These are phyloP conservation scores for Rubroboletus satanas DNA, from an alignment of 768 basidiomycete genomes.

Conservation along the genomic window DNA sequence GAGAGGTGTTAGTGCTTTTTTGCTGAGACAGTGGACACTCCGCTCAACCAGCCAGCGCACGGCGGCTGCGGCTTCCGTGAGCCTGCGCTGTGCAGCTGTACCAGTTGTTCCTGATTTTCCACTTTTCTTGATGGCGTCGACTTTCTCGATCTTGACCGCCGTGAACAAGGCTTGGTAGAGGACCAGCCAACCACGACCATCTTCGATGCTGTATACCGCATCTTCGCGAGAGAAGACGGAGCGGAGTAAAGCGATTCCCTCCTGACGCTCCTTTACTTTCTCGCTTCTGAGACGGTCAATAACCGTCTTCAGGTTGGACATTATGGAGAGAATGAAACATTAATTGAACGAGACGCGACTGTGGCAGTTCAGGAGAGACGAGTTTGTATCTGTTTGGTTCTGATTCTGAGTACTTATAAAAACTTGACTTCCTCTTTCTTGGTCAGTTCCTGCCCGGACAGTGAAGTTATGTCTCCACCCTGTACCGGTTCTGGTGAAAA, in stretches of 20 bases:
- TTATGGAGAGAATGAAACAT: slow-evolving; percentile 14
- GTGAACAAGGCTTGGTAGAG: slow-evolving; percentile 74
- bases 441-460: slow-evolving; percentile 62
- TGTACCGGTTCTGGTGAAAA: slow-evolving; percentile 79
- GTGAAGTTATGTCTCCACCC: slow-evolving; percentile 51
- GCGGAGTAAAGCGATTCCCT: slow-evolving; percentile 53
- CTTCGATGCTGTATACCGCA: slow-evolving; percentile 38
- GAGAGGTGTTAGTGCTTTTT: slow-evolving; percentile 51
- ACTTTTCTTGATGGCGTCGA: slow-evolving; percentile 38
- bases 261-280: slow-evolving; percentile 67
- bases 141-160: slow-evolving; percentile 61
- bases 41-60: slow-evolving; percentile 74
- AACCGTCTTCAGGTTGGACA: slow-evolving; percentile 45
- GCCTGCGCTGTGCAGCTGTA: slow-evolving; percentile 52
- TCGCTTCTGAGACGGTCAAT: slow-evolving; percentile 53
- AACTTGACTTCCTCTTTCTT: background rate
- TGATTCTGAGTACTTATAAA: slow-evolving; percentile 20
- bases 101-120: slow-evolving; percentile 38
- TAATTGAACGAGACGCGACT: slow-evolving; percentile 14
- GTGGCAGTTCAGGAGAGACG: slow-evolving; percentile 6
- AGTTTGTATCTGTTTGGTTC: slow-evolving; percentile 32
- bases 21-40: slow-evolving; percentile 52
- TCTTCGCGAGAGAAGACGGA: slow-evolving; percentile 47
- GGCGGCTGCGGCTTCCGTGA: slow-evolving; percentile 60
- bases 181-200: slow-evolving; percentile 52